Conservation (phyloP, 2,329 filamentous ascomycete species). For the Neoascochyta sp. region DNA sequence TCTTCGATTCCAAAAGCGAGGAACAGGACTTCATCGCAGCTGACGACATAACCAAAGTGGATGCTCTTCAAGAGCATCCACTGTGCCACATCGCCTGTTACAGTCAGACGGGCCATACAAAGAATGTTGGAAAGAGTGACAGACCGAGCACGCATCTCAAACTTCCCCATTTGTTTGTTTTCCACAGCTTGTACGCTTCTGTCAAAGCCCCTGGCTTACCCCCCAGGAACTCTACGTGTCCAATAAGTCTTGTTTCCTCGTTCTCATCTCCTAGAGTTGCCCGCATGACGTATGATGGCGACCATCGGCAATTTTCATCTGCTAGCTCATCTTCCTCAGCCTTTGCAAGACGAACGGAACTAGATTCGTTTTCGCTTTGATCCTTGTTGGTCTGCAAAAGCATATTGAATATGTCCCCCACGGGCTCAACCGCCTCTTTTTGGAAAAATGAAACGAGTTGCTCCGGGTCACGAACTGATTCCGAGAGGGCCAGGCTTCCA, state of each 20-base stretch:
- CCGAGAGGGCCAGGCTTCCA: background rate
- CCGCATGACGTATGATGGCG: slow-evolving; percentile 6
- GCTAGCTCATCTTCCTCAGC: slow-evolving; percentile 1
- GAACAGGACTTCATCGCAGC: slow-evolving; percentile 12
- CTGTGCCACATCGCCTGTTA: slow-evolving; percentile 11
- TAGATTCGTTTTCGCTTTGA: background rate
- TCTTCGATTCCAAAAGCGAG: slow-evolving; percentile 4
- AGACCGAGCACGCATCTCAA: slow-evolving; percentile 13
- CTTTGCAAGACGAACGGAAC: slow-evolving; percentile 2
- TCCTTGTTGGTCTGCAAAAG: slow-evolving; percentile 2
- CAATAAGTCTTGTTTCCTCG: slow-evolving; percentile 5
- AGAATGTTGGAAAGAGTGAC: background rate
- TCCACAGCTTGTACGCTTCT: slow-evolving; percentile 3
- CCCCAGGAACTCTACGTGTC: slow-evolving; percentile 13
- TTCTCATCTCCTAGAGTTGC: slow-evolving; percentile 1
- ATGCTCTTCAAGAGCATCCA: slow-evolving; percentile 10
- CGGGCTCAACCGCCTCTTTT: slow-evolving; percentile 7
- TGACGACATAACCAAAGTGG: slow-evolving; percentile 10
- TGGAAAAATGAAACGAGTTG: slow-evolving; percentile 2
- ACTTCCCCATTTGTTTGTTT: slow-evolving; percentile 11
- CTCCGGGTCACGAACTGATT: background rate
- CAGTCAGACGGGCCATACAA: background rate
- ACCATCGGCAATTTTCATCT: slow-evolving; percentile 1
- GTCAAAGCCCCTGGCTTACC: slow-evolving; percentile 9
- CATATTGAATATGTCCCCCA: slow-evolving; percentile 6